Conservation (phyloP, 1,284 basidiomycete genomes). For the Papiliotrema terrestris region DNA sequence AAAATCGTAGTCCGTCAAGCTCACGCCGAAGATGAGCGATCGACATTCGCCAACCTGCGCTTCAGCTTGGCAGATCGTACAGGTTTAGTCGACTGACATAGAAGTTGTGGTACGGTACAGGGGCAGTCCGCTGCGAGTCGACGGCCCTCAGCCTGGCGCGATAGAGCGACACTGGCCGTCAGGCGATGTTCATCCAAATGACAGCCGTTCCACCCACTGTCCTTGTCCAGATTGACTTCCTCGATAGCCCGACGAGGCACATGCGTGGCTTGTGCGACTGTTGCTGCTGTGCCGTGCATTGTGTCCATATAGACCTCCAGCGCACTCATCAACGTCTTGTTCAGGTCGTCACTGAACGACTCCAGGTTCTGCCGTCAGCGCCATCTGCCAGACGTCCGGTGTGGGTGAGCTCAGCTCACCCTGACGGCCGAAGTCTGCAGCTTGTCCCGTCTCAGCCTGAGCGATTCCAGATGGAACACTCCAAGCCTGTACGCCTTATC, state of each 20-base stretch:
- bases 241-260: slow-evolving; percentile 54
- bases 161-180: slow-evolving; percentile 26
- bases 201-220: slow-evolving; percentile 53
- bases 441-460: slow-evolving; percentile 75
- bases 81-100: slow-evolving; percentile 20
- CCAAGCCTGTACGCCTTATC: slow-evolving; percentile 90
- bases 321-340: slow-evolving; percentile 60
- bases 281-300: slow-evolving; percentile 52
- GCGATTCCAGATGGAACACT: slow-evolving; percentile 90
- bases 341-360: slow-evolving; percentile 71
- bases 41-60: slow-evolving; percentile 75
- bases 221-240: slow-evolving; percentile 65
- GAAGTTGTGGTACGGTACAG: slow-evolving; percentile 46
- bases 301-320: slow-evolving; percentile 73
- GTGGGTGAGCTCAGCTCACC: slow-evolving; percentile 46
- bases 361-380: slow-evolving; percentile 62
- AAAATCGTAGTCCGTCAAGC: slow-evolving; percentile 86
- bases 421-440: slow-evolving; percentile 77
- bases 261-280: slow-evolving; percentile 58
- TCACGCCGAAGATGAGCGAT: slow-evolving; percentile 83
- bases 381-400: neutral
- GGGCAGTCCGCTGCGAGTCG: slow-evolving; percentile 15
- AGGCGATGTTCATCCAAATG: neutral
- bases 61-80: slow-evolving; percentile 11
- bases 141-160: slow-evolving; percentile 14